Conservation (phyloP, 73 alveolate genomes). For the Paramecium biaurelia region DNA sequence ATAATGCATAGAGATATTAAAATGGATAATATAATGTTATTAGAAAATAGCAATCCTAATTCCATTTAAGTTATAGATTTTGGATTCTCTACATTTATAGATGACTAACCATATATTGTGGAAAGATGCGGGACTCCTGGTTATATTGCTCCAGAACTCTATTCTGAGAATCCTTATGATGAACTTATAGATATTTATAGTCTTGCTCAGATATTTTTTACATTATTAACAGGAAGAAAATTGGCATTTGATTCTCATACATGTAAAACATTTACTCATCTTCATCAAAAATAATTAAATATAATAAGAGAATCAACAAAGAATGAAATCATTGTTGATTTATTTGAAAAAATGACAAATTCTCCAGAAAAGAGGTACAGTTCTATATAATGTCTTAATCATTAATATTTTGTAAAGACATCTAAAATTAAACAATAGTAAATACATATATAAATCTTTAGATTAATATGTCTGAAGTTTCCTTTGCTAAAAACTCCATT, state of each 20-base stretch:
- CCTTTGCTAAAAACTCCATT: not conserved
- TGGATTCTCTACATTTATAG: conserved; percentile 39
- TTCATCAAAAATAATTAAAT: not conserved
- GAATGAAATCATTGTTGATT: not conserved
- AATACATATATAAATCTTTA: not conserved
- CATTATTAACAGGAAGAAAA: not conserved
- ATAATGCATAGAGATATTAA: conserved; percentile 37
- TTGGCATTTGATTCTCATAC: not conserved
- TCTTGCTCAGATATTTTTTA: not conserved
- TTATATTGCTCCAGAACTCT: conserved; percentile 80
- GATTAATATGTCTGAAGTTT: not conserved
- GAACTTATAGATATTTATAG: not conserved
- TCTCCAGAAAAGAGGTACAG: not conserved
- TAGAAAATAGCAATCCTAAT: not conserved
- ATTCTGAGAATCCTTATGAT: not conserved
- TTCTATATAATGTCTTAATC: not conserved
- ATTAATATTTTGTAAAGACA: not conserved
- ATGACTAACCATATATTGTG: not conserved
- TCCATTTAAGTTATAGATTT: not conserved
- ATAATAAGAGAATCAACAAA: not conserved
- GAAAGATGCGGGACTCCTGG: conserved; percentile 83
- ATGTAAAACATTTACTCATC: not conserved
- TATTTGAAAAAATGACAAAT: not conserved
- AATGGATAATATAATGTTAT: conserved; percentile 24
- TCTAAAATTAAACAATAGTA: not conserved